Conservation (phyloP, 2,329 filamentous ascomycete species). For the Daldinia sp. region DNA sequence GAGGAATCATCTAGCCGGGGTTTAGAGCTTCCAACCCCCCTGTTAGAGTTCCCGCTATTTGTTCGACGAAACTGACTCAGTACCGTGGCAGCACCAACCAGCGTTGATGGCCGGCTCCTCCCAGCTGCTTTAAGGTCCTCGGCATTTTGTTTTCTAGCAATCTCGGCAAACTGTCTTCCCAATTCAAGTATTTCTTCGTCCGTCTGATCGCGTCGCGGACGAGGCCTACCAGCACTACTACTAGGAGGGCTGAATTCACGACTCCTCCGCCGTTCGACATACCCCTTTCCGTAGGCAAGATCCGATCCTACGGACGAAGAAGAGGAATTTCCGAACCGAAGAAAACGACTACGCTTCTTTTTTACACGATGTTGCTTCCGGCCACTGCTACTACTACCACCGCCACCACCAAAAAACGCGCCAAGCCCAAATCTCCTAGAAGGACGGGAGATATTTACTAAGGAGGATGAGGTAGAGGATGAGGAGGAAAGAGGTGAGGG, state of each 20-base stretch:
- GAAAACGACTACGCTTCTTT: conserved; percentile 63
- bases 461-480: conserved; percentile 68
- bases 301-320: conserved; percentile 77
- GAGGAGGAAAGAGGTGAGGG: conserved; percentile 57
- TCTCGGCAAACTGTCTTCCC: conserved; percentile 65
- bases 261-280: conserved; percentile 58
- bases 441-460: conserved; percentile 74
- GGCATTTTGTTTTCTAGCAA: conserved; percentile 64
- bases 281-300: conserved; percentile 74
- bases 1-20: conserved; percentile 52
- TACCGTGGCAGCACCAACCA: conserved; percentile 57
- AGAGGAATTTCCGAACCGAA: conserved; percentile 72
- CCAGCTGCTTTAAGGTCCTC: conserved; percentile 61
- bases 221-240: conserved; percentile 39
- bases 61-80: conserved; percentile 58
- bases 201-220: conserved; percentile 56
- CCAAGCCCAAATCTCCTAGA: conserved; percentile 65
- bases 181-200: conserved; percentile 70
- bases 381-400: conserved; percentile 48
- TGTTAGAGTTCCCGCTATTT: conserved; percentile 52
- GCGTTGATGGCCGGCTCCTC: conserved; percentile 54
- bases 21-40: conserved; percentile 58
- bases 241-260: conserved; percentile 50
- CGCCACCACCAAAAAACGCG: conserved; percentile 69
- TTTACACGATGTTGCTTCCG: conserved; percentile 58